Base-by-base conservation (phyloP, 306 rosid species). In the Cucurbita argyrosperma region DNA sequence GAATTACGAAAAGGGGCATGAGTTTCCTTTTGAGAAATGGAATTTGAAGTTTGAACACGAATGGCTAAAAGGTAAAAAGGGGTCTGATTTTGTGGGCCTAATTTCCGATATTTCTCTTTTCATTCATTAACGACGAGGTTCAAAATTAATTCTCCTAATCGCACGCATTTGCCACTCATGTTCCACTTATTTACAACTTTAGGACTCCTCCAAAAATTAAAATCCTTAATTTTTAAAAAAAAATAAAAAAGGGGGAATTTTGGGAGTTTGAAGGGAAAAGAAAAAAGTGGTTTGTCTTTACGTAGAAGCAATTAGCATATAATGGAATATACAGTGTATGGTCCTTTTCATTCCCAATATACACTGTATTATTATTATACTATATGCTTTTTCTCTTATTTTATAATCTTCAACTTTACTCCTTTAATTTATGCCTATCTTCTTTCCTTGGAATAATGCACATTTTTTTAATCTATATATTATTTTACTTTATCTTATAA, bases 281-380 rank as follows among this genome's bases (percentile, higher is more conserved):
- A 82, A 85, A 78, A 79, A 90, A 85, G 96, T 63, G 10, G 52
- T 58, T 15, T 72, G 86, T 75, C 94, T 92, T 89, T 88, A 86
- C 87, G 71, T 78, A 82, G 68, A 77, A 68, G 76, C 81, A 14
- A 35, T 37, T 7, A 62, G 69, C 57, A 53, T 10, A 30, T 77
- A 81, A 66, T 69, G 83, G 97, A 90, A 89, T 91, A 89, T 90
- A 90, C 88, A 94, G 91, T 83, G 95, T 80, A 79, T 79, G 79
- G 96, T 94, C 97, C 78, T 82, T 89, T 83, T 90, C 98, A 83
- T 60, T 57, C 23, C 23, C 23, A 26, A 23, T 23, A 26, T 26
- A 26, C 2, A 1, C 2, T 26, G 26, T 26, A 26, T 26, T 26
- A 26, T 26, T 26, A 26, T 30, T 30, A 30, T 30, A 30, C 35